These are phyloP conservation scores for Aspergillus amoenus DNA, from an alignment of 2,329 filamentous ascomycete species.

Conservation along the genomic window DNA sequence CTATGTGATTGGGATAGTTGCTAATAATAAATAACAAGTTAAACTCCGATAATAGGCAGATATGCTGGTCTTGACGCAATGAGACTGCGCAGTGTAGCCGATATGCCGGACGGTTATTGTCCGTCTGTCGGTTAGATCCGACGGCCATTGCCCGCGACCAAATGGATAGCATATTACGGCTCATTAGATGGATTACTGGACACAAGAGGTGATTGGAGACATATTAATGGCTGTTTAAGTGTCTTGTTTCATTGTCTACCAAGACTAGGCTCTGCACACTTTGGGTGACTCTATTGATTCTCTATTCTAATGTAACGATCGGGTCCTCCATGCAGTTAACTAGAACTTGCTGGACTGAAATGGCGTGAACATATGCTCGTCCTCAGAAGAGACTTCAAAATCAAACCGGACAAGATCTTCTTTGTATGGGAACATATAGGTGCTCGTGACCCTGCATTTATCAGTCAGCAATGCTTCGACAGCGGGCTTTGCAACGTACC, in stretches of 20 bases:
- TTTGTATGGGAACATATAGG: constrained; percentile 4
- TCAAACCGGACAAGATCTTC: constrained; percentile 9
- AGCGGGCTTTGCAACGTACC: background rate
- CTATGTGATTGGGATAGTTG: too few relatives aligned
- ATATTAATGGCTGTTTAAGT: too few relatives aligned
- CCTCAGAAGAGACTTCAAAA: constrained; percentile 5
- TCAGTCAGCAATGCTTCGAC: background rate
- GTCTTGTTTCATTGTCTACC: too few relatives aligned
- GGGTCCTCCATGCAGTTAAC: too few relatives aligned
- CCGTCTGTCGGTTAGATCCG: background rate
- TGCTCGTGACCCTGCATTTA: constrained; percentile 1
- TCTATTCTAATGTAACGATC: too few relatives aligned
- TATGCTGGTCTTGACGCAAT: background rate
- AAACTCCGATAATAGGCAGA: background rate
- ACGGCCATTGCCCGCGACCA: background rate
- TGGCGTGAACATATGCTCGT: constrained; percentile 7
- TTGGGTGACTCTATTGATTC: too few relatives aligned
- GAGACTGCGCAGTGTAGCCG: background rate
- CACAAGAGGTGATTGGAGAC: too few relatives aligned
- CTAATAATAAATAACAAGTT: too few relatives aligned
- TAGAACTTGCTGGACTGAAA: background rate
- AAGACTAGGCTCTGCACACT: too few relatives aligned
- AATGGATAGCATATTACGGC: too few relatives aligned
- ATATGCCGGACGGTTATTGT: background rate
- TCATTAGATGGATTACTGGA: too few relatives aligned